Evolutionary conservation across 177 flowering plant genomes (phyloP).

Genomic region (Vitis hybrid): DNA sequence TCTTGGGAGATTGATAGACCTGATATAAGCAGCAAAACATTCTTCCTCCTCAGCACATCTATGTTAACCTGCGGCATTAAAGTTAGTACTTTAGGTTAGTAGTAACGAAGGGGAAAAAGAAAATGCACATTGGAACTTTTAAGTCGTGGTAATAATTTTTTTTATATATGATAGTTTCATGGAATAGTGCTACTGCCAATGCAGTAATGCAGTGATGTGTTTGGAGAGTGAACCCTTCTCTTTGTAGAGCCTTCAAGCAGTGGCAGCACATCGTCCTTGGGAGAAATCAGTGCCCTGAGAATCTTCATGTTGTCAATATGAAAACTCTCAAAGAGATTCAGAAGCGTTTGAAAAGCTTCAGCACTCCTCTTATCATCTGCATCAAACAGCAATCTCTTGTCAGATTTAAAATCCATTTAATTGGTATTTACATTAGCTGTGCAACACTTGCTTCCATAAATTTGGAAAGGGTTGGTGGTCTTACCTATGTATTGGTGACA

Average conservation of each 20-base stretch:
- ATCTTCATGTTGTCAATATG: constrained; percentile 55
- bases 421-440: no score
- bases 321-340: constrained; percentile 26
- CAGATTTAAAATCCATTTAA: no score
- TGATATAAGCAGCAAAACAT: constrained; percentile 46
- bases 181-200: no score
- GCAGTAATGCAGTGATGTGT: no score
- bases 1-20: constrained; percentile 32
- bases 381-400: background rate
- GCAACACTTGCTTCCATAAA: no score
- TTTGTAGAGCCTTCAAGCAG: constrained; percentile 41
- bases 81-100: no score
- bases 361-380: constrained; percentile 44
- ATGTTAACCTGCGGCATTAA: constrained; percentile 27
- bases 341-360: constrained; percentile 38
- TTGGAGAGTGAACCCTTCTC: constrained; percentile 41
- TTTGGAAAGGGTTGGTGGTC: no score
- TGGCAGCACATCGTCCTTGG: constrained; percentile 53
- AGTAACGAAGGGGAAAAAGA: no score
- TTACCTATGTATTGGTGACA: constrained; percentile 49
- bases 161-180: no score
- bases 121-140: background rate
- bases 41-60: constrained; percentile 42
- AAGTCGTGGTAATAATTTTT: background rate
- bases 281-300: constrained; percentile 42